Evolutionary conservation across 1,284 basidiomycete species (phyloP).

Genomic region (Tetrapyrgos nigripes): DNA sequence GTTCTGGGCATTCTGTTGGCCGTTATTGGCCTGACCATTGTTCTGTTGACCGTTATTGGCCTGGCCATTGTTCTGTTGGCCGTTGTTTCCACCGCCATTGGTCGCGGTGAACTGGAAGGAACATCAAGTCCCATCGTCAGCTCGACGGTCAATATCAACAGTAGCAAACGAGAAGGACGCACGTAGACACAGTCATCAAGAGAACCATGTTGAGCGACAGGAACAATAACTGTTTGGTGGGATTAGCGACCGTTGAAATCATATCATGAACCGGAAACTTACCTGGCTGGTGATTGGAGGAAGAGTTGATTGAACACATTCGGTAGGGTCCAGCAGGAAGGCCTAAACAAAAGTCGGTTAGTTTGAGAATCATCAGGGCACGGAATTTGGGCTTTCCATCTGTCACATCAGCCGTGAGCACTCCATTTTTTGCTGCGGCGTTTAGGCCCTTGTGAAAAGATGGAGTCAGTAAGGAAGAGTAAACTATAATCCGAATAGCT

Average conservation of each 20-base stretch:
- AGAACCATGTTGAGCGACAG: conserved; percentile 56
- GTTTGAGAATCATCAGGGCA: too few species aligned
- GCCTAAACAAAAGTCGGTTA: conserved; percentile 41
- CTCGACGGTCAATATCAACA: too few species aligned
- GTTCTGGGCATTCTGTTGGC: background rate
- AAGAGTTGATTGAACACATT: conserved; percentile 59
- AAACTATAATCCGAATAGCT: background rate
- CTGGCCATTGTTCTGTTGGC: background rate
- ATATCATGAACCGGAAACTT: too few species aligned
- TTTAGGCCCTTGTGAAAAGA: conserved; percentile 60
- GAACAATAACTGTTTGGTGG: conserved; percentile 65
- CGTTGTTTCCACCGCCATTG: background rate
- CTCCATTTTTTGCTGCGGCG: conserved; percentile 52
- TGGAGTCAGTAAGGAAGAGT: background rate
- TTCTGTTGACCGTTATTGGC: background rate
- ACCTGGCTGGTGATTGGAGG: conserved; percentile 64
- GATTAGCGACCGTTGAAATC: too few species aligned
- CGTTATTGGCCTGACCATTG: background rate
- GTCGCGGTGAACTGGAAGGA: background rate
- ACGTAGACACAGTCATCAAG: conserved; percentile 52
- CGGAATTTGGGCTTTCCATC: too few species aligned
- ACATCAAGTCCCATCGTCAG: too few species aligned
- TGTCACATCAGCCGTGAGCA: conserved; percentile 59
- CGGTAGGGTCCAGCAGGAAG: conserved; percentile 70
- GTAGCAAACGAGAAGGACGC: too few species aligned